Conservation (phyloP, 2,329 filamentous ascomycete species). For the Fusarium fujikuroi region DNA sequence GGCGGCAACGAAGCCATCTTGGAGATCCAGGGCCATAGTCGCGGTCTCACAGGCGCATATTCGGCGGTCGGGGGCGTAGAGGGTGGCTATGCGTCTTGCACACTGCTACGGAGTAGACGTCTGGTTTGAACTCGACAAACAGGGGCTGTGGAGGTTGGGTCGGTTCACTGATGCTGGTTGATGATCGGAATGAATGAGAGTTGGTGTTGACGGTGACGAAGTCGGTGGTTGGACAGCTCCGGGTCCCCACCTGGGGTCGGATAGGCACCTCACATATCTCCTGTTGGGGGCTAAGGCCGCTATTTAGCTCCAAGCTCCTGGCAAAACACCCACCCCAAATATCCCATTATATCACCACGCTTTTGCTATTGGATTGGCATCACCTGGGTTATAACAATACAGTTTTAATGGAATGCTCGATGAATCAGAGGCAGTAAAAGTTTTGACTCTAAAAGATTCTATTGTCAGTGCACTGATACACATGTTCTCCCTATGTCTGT, state of each 20-base stretch:
- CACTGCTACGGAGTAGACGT: not conserved
- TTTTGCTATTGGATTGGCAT: not conserved
- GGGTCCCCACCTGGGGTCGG: conserved; percentile 27
- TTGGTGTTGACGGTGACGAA: conserved; percentile 20
- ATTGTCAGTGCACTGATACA: not conserved
- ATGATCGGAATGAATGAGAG: conserved; percentile 2
- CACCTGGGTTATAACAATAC: not conserved
- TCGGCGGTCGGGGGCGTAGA: conserved; percentile 14
- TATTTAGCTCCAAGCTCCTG: conserved; percentile 2
- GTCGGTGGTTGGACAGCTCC: conserved; percentile 26
- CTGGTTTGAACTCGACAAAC: not conserved
- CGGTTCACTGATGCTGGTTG: conserved; percentile 22
- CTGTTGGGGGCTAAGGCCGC: conserved; percentile 18
- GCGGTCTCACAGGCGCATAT: conserved; percentile 38
- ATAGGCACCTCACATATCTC: not conserved
- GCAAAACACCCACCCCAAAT: not conserved
- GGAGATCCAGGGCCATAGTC: conserved; percentile 52
- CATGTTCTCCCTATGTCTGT: not conserved
- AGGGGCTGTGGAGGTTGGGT: not conserved
- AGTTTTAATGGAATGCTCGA: not conserved
- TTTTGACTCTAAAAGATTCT: not conserved
- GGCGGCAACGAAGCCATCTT: conserved; percentile 75
- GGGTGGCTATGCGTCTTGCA: conserved; percentile 4
- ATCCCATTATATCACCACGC: conserved; percentile 40
- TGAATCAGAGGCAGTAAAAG: not conserved